Percentiles rank a stretch among this genome's conserved stretches.
These are phyloP conservation scores for Colletotrichum chlorophyti DNA, from an alignment of 2,329 filamentous ascomycete species.

Conservation along the genomic window DNA sequence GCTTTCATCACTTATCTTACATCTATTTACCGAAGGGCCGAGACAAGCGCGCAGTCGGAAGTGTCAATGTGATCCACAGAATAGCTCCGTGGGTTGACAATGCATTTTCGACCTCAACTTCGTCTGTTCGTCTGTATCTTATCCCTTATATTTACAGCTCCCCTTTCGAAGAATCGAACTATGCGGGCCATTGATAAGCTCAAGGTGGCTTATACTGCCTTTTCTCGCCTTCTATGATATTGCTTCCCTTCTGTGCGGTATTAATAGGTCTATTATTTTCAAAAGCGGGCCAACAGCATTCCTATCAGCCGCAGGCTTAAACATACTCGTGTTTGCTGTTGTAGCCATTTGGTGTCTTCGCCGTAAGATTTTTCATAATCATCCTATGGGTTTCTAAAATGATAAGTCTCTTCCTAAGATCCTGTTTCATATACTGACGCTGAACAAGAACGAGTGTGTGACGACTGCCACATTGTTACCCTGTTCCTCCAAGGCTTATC, in stretches of 20 bases:
- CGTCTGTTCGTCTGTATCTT: conserved; percentile 3
- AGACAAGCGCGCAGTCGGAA: not conserved
- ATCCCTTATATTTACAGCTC: too few relatives aligned
- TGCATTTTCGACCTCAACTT: conserved; percentile 17
- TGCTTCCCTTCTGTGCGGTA: not conserved
- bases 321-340: not conserved
- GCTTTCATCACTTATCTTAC: not conserved
- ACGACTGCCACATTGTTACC: not conserved
- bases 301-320: not conserved
- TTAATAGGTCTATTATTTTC: not conserved
- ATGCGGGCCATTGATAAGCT: too few relatives aligned
- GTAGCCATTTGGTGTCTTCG: not conserved
- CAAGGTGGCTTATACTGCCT: not conserved
- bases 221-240: not conserved
- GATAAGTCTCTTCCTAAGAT: not conserved
- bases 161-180: not conserved
- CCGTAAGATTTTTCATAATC: not conserved
- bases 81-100: not conserved
- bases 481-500: not conserved
- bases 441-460: not conserved
- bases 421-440: not conserved
- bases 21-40: not conserved
- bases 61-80: not conserved
- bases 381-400: not conserved
- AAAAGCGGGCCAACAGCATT: not conserved